A percentile compares a stretch with the other conserved stretches of the same genome.
Conservation (phyloP, 441 rosid genomes). For the Arabidopsis hybrid region DNA sequence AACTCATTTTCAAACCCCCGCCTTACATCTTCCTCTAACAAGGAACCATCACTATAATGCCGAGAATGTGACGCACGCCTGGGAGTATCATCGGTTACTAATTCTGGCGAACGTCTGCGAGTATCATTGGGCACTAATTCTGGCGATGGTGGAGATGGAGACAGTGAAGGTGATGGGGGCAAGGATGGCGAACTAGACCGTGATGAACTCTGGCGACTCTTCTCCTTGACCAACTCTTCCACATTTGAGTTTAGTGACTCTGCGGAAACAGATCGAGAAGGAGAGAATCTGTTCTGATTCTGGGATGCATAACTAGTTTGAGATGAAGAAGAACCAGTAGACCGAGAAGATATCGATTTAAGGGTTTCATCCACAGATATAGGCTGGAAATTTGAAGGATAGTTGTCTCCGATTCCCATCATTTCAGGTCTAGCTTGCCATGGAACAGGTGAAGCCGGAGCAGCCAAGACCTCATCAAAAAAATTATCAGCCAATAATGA, state of each 20-base stretch:
- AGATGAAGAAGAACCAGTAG: constrained; percentile 50
- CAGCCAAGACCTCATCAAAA: constrained; percentile 44
- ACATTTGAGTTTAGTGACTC: constrained; percentile 52
- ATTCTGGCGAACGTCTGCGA: constrained; percentile 32
- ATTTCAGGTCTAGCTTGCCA: constrained; percentile 54
- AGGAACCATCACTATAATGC: constrained; percentile 57
- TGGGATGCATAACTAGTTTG: constrained; percentile 50
- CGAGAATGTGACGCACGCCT: constrained; percentile 56
- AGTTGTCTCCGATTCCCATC: constrained; percentile 49
- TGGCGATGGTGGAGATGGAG: constrained; percentile 46
- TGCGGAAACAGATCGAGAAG: constrained; percentile 52
- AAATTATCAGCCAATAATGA: constrained; percentile 50
- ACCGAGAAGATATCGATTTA: constrained; percentile 54
- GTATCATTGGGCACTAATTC: constrained; percentile 35
- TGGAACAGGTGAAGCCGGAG: constrained; percentile 49
- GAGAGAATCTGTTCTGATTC: constrained; percentile 52
- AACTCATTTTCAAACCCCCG: constrained; percentile 43
- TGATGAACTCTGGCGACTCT: constrained; percentile 50
- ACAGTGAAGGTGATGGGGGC: constrained; percentile 46
- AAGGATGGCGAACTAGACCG: constrained; percentile 45
- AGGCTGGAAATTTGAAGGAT: constrained; percentile 57
- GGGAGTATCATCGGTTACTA: constrained; percentile 37
- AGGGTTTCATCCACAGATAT: constrained; percentile 66
- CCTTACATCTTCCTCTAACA: constrained; percentile 47
- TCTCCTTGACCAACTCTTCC: constrained; percentile 52